Base-by-base conservation (phyloP, 2,329 filamentous ascomycete species). In the Trichoderma sp. region DNA sequence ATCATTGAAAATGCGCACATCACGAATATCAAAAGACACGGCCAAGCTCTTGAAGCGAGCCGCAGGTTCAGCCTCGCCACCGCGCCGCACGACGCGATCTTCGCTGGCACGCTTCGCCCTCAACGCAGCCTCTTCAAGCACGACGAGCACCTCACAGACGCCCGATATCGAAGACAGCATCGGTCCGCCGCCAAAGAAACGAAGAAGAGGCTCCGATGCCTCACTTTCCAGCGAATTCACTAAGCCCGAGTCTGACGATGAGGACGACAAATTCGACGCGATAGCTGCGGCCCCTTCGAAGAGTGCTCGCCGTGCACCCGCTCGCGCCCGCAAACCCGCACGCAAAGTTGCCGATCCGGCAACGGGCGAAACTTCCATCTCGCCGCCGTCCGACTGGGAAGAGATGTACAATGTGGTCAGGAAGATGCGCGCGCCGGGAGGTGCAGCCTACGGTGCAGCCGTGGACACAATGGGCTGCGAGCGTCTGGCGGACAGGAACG, bases 381-480 rank as follows among this genome's bases (percentile, higher is more conserved):
- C 84, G n/a, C 91, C 95, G 1, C 95, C 95, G 0, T 88, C 91
- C 0, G 91, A 95, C 82, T 98, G 97, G 97, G 91, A 95, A 77
- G 89, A 92, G 75, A 91, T 98, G 75, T 99, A 98, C 85, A 85
- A 88, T 41, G 85, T 91, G 0, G 93, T 97, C 62, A 92, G 93
- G 80, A 89, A 90, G 80, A 98, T 98, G 95, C 92, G 91, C 2
- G 83, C 84, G 5, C 82, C 85, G 0, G 88, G 88, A 3, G 88
- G 88, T 7, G 81, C 84, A 85, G 85, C 93, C 82, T 82, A 89
- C 86, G 84, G 93, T 89, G 97, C 97, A 1, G 94, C 96, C 0
- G 97, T 99, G 12, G 97, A 99, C 83, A 98, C 96, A 0, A 98
- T 98, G 95, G 97, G 97, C 12, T 99, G 97, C 84, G 95, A 95